Base-by-base conservation (phyloP, 345 rosid genomes). In the Eucalyptus decipiens region DNA sequence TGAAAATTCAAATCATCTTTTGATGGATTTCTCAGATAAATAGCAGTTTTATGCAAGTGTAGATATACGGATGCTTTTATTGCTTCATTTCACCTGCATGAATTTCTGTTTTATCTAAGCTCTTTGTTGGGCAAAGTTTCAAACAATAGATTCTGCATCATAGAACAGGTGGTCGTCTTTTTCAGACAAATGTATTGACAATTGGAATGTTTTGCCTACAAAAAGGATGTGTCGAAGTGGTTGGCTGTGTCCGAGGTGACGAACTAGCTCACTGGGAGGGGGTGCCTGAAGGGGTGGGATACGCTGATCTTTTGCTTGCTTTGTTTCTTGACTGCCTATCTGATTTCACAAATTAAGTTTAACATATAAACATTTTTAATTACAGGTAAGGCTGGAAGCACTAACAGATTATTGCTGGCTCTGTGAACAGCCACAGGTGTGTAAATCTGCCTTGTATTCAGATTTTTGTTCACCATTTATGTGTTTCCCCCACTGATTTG, bases 381-480 rank as follows among this genome's bases (percentile, higher is more conserved):
- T 60, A 42, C 92, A 96, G 99, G 99, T 95, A 89, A 94, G 99
- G 93, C 93, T 97, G 89, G 99, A 97, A 95, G 98, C 96, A 88
- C 96, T 92, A 91, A 95, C 98, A 11, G 92, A 96, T 85, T 96
- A 94, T 91, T 97, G 99, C 93, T 97, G 99, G 98, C 98, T 97
- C 56, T 97, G 99, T 87, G 99, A 97, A 89, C 89, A 93, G 76
- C 98, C 99, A 88, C 95, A 97, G 97, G 99, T 97, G 28, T 88
- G 90, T 32, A 47, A 58, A 86, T 32, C 16, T n/a, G 23, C 30
- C 49, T 30, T 16, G 4, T 47, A 45, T 5, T 11, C 14, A 80
- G 15, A 76, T 23, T 13, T 40, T 40, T 76, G 47, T 37, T 40
- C 17, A 9, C 26, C 83, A 72, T 72, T 72, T 72, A 19, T 19